Percentiles rank a stretch among this genome's conserved stretches.
These are phyloP conservation scores for Centrapalus pauciflorus DNA, from an alignment of 129 eudicot genomes.

Conservation along the genomic window DNA sequence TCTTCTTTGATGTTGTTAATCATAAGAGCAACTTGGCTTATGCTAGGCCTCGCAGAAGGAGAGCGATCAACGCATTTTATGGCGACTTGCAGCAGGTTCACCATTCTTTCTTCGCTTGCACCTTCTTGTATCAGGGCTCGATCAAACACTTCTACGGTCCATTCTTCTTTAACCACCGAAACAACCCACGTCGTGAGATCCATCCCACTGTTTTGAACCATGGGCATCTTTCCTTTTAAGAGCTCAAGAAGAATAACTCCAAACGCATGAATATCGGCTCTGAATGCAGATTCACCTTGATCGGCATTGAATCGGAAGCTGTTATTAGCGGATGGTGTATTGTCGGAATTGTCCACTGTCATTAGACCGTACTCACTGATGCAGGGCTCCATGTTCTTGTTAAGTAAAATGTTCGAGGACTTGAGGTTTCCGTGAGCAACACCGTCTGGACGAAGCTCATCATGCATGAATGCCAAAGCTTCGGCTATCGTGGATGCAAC, in stretches of 20 bases:
- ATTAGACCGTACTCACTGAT: conserved; percentile 70
- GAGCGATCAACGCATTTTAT: conserved; percentile 56
- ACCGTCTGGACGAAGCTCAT: conserved; percentile 35
- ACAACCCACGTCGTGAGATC: conserved; percentile 71
- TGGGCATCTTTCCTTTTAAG: conserved; percentile 54
- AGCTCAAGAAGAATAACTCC: conserved; percentile 72
- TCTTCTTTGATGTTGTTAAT: conserved; percentile 51
- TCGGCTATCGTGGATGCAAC: conserved; percentile 49
- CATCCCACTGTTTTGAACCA: conserved; percentile 52
- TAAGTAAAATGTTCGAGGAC: conserved; percentile 65
- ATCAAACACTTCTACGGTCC: conserved; percentile 84
- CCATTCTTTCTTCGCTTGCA: conserved; percentile 81
- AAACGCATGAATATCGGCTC: conserved; percentile 44
- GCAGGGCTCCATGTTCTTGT: conserved; percentile 67
- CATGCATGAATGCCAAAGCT: conserved; percentile 69
- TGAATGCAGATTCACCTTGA: conserved; percentile 27
- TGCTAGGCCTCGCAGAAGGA: conserved; percentile 51
- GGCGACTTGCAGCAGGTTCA: conserved; percentile 60
- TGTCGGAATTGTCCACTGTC: conserved; percentile 32
- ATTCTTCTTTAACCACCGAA: conserved; percentile 69
- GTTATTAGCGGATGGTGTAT: conserved; percentile 7
- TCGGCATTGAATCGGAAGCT: conserved; percentile 23
- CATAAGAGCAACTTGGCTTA: conserved; percentile 46
- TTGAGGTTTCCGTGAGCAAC: conserved; percentile 79
- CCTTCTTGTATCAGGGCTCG: conserved; percentile 50